Conservation (phyloP, 192 early-diverging fungal species). For the Coemansia sp. region DNA sequence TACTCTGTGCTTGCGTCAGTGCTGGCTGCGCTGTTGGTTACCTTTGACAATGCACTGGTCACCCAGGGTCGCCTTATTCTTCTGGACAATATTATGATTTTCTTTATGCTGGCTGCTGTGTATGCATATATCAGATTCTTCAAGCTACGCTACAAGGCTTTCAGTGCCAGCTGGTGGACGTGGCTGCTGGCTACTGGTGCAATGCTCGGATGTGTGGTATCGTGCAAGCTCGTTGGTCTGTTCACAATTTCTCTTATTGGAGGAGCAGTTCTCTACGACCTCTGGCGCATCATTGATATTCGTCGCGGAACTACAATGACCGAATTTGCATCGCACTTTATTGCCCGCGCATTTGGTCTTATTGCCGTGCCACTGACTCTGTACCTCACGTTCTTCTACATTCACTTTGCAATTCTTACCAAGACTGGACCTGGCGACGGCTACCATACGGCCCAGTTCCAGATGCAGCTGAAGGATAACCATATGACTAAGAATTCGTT, state of each 20-base stretch:
- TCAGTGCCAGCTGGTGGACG: constrained; percentile 77
- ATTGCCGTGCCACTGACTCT: constrained; percentile 79
- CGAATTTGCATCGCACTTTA: constrained; percentile 78
- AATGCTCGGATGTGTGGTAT: constrained; percentile 62
- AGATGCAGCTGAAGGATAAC: constrained; percentile 83
- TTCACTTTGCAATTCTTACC: constrained; percentile 91
- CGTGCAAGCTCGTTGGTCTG: constrained; percentile 95
- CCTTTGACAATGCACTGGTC: constrained; percentile 91
- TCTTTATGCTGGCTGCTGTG: constrained; percentile 82
- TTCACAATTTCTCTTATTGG: constrained; percentile 85
- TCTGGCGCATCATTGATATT: constrained; percentile 91
- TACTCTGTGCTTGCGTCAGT: constrained; percentile 74
- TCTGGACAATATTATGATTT: constrained; percentile 89
- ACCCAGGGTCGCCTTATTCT: constrained; percentile 90
- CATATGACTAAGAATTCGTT: constrained; percentile 61
- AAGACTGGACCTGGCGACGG: constrained; percentile 88
- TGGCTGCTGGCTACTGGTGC: constrained; percentile 83
- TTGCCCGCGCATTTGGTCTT: constrained; percentile 81
- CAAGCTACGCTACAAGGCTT: constrained; percentile 71
- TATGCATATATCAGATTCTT: constrained; percentile 89
- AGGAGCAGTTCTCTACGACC: constrained; percentile 75
- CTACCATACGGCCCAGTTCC: constrained; percentile 91
- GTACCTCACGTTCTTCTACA: constrained; percentile 88
- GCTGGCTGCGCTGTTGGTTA: constrained; percentile 72
- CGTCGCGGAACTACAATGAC: constrained; percentile 68